Conservation (phyloP, 1,284 basidiomycete genomes). For the Bjerkandera adusta region DNA sequence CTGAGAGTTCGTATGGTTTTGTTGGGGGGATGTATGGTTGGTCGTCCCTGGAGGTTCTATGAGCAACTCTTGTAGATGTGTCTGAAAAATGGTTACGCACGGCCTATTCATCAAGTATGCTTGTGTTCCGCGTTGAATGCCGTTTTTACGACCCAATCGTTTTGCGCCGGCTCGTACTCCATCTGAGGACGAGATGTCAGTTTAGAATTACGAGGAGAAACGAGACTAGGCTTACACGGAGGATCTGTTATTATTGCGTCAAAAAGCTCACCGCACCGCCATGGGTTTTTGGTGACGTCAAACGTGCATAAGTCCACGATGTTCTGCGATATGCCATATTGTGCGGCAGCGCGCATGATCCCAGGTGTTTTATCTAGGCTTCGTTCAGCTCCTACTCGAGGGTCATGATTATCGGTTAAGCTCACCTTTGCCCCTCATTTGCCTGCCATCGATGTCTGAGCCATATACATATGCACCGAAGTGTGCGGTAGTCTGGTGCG, state of each 20-base stretch:
- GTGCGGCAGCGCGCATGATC: constrained; percentile 76
- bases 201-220: not conserved
- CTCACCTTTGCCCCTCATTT: constrained; percentile 90
- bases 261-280: constrained; percentile 85
- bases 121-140: constrained; percentile 1
- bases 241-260: constrained; percentile 96
- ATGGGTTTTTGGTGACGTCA: constrained; percentile 88
- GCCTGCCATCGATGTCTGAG: constrained; percentile 96
- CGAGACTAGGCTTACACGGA: constrained; percentile 60
- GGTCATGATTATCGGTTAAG: not conserved
- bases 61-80: not conserved
- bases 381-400: not conserved
- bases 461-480: constrained; percentile 90
- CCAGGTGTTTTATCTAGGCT: constrained; percentile 57
- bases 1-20: constrained; percentile 90
- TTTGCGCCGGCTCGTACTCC: constrained; percentile 97
- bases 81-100: constrained; percentile 19
- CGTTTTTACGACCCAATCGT: constrained; percentile 75
- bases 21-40: constrained; percentile 84
- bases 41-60: constrained; percentile 43
- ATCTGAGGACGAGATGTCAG: constrained; percentile 48
- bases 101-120: constrained; percentile 19
- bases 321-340: constrained; percentile 78
- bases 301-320: constrained; percentile 89
- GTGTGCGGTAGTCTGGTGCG: constrained; percentile 70